Percentiles rank a stretch among this genome's conserved stretches.
Conservation (phyloP, 257 asterid species). For the Cinchona pubescens region DNA sequence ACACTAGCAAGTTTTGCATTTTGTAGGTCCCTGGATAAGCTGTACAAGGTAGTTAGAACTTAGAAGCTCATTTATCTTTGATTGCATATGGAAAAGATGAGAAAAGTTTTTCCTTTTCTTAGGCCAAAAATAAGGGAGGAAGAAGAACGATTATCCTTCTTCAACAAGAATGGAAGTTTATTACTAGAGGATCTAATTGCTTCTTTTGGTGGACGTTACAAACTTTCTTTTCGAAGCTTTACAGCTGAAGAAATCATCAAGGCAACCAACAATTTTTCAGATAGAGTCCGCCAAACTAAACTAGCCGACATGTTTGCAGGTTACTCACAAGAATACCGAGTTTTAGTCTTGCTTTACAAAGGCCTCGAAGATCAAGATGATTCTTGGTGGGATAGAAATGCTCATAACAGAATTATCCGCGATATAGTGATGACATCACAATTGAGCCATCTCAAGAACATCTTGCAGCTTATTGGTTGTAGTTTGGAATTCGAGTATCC, state of each 20-base stretch:
- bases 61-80: no score
- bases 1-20: no score
- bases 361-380: no score
- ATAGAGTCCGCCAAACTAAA: not conserved
- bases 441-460: constrained; percentile 21
- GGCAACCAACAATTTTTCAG: not conserved
- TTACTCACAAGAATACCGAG: not conserved
- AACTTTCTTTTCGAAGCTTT: constrained; percentile 12
- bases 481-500: constrained; percentile 14
- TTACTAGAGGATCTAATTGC: constrained; percentile 15
- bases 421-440: constrained; percentile 19
- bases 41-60: no score
- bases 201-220: not conserved
- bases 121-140: not conserved
- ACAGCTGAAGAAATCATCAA: constrained; percentile 1
- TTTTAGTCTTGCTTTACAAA: not conserved
- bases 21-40: no score
- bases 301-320: not conserved
- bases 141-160: not conserved
- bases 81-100: not conserved
- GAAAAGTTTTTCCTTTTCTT: not conserved
- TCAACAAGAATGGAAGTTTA: constrained; percentile 1
- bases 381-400: not conserved
- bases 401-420: not conserved
- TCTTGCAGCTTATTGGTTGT: constrained; percentile 16